Evolutionary conservation across 2,329 filamentous ascomycete species (phyloP), one percentile per base, ranked within the genome.

Genomic region (Dactylellina sp.): DNA sequence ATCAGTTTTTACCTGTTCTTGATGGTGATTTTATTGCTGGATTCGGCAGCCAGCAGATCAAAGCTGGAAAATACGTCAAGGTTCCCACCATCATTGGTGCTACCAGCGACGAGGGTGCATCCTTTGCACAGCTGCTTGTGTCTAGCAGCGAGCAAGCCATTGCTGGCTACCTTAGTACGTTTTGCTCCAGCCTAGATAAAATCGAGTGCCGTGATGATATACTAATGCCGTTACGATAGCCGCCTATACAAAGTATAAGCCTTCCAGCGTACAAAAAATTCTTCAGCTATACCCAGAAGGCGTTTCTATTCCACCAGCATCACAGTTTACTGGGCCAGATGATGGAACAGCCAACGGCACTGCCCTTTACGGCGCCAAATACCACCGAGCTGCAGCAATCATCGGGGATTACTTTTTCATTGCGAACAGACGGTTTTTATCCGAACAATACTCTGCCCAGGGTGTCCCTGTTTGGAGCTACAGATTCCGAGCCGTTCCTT

Each of bases 31-130:
- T 89, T 57, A 81, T 89, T 16, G 80, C 81, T 7, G 83, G 83
- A 6, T 85, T 83, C 75, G 84, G 84, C 1, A 85, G 85, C 7
- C 79, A 83, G 6, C 86, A 89, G 76, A 81, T 91, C 4, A 80
- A 81, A 0, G 79, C 83, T 3, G 88, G 88, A 50, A 83, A 84
- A 16, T 90, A 90, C 75, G 85, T 89, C 64, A 84, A 86, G 59
- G 86, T 91, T 0, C 87, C 88, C 0, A 84, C 90, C 42, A 82
- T 91, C 5, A 81, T 84, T 35, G 89, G 89, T 5, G 85, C 84
- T 37, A 91, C 90, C 79, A 85, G 85, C 0, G 89, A 91, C 76
- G 89, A 91, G 79, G 89, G 88, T 1, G 85, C 85, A 0, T 81
- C 82, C 0, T 89, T 89, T 20, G 70, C 37, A 14, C 47, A 64